A percentile compares a stretch with the other conserved stretches of the same genome.
Conservation (phyloP, 2,329 filamentous ascomycete species). For the Conoideocrella luteorostrata region DNA sequence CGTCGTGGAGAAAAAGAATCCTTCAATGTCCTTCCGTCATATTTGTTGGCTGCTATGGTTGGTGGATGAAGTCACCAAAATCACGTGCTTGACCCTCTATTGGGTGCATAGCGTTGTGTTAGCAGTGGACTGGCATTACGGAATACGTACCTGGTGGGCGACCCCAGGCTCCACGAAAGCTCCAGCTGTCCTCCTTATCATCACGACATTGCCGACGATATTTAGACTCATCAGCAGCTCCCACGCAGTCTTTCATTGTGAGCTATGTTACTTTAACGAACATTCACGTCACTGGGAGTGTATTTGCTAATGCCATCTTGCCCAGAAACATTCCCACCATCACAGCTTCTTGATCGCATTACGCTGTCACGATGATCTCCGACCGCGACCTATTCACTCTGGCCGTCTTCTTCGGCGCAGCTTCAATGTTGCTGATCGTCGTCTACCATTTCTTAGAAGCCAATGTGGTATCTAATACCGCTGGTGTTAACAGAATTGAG, state of each 20-base stretch:
- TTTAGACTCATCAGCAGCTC: background rate
- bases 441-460: constrained; percentile 95
- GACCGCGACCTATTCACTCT: constrained; percentile 87
- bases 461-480: constrained; percentile 50
- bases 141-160: constrained; percentile 1
- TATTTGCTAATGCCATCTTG: background rate
- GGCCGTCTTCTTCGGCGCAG: constrained; percentile 85
- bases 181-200: constrained; percentile 15
- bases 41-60: constrained; percentile 15
- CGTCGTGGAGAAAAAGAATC: constrained; percentile 11
- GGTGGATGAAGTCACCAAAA: constrained; percentile 19
- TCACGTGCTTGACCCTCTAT: constrained; percentile 18
- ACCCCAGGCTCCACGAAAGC: constrained; percentile 7
- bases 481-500: constrained; percentile 3
- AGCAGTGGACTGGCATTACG: background rate
- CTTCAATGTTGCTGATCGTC: constrained; percentile 87
- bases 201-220: constrained; percentile 1
- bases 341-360: background rate
- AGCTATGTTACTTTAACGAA: background rate
- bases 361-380: constrained; percentile 71
- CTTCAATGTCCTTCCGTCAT: constrained; percentile 9
- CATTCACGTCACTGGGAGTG: no score
- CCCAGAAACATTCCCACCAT: background rate
- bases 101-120: background rate
- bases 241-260: background rate